Percentiles rank a stretch among this genome's conserved stretches.
phyloP scores from a whole-genome alignment of 2,329 filamentous ascomycete species.

The Claviceps humidiphila region DNA sequence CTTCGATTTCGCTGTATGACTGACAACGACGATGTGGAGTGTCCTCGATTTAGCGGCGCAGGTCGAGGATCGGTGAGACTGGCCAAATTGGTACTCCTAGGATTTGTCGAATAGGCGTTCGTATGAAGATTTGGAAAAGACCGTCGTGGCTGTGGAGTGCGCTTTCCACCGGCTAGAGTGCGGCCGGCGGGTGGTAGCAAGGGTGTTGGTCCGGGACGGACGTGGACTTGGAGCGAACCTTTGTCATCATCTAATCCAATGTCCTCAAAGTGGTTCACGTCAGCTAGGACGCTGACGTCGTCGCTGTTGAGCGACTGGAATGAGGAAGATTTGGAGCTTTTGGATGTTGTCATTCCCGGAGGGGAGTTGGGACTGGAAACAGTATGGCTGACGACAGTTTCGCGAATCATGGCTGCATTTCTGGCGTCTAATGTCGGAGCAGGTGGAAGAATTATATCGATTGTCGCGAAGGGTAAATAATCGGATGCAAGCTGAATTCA shows the following conservation, averaged over 20 bases:
- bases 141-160: conserved; percentile 22
- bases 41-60: conserved; percentile 14
- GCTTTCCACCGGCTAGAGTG: conserved; percentile 18
- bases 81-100: conserved; percentile 35
- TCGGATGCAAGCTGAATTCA: neutral
- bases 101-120: conserved; percentile 33
- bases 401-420: conserved; percentile 24
- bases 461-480: no score
- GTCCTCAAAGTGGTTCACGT: conserved; percentile 81
- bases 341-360: conserved; percentile 61
- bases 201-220: conserved; percentile 18
- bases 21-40: conserved; percentile 25
- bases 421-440: conserved; percentile 2
- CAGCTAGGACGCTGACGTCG: conserved; percentile 55
- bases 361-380: conserved; percentile 23
- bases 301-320: conserved; percentile 69
- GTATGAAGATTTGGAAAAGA: conserved; percentile 32
- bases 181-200: conserved; percentile 11
- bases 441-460: neutral
- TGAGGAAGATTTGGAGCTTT: conserved; percentile 83
- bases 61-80: conserved; percentile 23
- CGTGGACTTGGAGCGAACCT: conserved; percentile 36
- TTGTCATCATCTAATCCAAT: conserved; percentile 65
- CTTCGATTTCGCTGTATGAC: conserved; percentile 31
- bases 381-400: conserved; percentile 14